phyloP scores from a whole-genome alignment of 495 filamentous ascomycete species.

The Xylaria acuta region DNA sequence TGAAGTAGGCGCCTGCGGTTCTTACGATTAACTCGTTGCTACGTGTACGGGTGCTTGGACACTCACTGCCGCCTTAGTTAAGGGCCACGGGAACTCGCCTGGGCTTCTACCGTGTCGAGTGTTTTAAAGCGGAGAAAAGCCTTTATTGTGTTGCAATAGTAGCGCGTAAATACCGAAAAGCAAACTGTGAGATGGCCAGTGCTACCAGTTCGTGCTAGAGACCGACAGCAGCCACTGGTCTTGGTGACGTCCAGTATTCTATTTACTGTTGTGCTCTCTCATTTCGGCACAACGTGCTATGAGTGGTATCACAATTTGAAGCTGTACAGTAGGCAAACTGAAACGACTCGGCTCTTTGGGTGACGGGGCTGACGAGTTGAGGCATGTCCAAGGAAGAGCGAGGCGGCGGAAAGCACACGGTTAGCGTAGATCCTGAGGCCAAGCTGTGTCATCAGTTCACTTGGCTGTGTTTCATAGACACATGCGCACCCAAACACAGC shows the following conservation, averaged over 20 bases:
- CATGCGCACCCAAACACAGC: neutral
- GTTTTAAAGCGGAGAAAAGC: neutral
- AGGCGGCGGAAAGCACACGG: neutral
- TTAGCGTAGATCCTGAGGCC: neutral
- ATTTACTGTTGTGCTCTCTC: neutral
- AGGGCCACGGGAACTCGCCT: neutral
- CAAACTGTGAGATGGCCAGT: neutral
- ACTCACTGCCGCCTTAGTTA: neutral
- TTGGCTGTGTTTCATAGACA: conserved; percentile 13
- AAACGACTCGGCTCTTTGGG: neutral
- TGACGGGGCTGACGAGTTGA: neutral
- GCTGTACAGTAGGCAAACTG: neutral
- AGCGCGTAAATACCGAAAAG: neutral
- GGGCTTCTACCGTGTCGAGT: neutral
- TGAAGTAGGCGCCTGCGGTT: neutral
- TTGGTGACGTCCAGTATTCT: neutral
- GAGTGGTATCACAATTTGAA: neutral
- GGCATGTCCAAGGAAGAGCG: neutral
- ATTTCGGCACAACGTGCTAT: neutral
- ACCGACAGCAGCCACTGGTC: neutral
- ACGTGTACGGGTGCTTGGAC: neutral
- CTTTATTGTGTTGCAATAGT: neutral
- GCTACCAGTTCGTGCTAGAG: neutral
- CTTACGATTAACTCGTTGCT: neutral
- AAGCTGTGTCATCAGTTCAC: conserved; percentile 5